These are phyloP conservation scores for Chaetoscypha palmicola DNA, from an alignment of 2,329 filamentous ascomycete species.

Conservation along the genomic window DNA sequence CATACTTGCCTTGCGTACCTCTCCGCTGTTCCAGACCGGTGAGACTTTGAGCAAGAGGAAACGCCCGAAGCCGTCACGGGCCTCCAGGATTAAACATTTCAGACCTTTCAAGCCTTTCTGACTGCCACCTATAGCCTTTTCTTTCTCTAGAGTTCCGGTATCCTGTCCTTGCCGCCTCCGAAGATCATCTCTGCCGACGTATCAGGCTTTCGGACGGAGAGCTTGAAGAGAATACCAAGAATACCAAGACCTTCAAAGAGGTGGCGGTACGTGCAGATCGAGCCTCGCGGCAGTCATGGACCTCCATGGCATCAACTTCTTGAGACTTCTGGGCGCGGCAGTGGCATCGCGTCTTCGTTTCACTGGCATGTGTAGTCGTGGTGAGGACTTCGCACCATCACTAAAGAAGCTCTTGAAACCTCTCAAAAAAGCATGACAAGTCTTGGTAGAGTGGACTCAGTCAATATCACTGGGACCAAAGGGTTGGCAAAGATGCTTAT, in stretches of 20 bases:
- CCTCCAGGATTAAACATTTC: too few relatives aligned
- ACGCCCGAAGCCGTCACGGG: too few relatives aligned
- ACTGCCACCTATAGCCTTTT: too few relatives aligned
- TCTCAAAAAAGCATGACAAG: neutral
- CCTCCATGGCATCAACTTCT: slow-evolving; percentile 3
- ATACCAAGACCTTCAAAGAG: slow-evolving; percentile 6
- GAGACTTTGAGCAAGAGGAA: too few relatives aligned
- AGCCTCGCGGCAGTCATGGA: neutral
- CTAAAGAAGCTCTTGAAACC: slow-evolving; percentile 1
- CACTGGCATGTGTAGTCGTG: slow-evolving; percentile 4
- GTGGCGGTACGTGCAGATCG: slow-evolving; percentile 1
- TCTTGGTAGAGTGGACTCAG: slow-evolving; percentile 3
- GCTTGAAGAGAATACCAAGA: slow-evolving; percentile 6
- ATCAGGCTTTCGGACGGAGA: slow-evolving; percentile 6
- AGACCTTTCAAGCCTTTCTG: too few relatives aligned
- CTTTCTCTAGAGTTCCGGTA: too few relatives aligned
- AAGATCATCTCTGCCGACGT: slow-evolving; percentile 3
- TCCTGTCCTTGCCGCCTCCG: slow-evolving; percentile 6
- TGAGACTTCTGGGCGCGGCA: slow-evolving; percentile 10
- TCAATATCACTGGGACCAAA: neutral
- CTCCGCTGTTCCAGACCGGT: too few relatives aligned
- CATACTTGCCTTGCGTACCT: too few relatives aligned
- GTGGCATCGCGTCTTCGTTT: slow-evolving; percentile 12
- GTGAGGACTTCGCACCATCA: neutral
- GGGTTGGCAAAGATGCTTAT: slow-evolving; percentile 1